phyloP scores from a whole-genome alignment of 495 filamentous ascomycete species.

The Tuber indicum region DNA sequence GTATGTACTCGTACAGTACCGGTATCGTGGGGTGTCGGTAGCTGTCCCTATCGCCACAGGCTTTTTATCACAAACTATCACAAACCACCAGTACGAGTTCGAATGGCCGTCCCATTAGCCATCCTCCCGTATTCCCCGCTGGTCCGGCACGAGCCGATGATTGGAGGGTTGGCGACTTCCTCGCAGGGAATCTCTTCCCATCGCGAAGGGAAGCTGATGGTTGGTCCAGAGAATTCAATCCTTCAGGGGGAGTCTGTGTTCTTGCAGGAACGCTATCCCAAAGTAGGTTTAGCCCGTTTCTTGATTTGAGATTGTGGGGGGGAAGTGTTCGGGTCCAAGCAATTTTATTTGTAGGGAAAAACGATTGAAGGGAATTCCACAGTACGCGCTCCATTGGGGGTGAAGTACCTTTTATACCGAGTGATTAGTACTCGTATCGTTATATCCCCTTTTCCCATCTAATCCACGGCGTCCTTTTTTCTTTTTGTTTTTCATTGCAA shows the following conservation, averaged over 20 bases:
- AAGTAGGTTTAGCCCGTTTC: neutral
- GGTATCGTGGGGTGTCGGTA: neutral
- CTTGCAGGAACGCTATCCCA: neutral
- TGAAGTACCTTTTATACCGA: neutral
- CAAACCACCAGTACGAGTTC: neutral
- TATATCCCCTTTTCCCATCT: neutral
- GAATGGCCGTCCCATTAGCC: neutral
- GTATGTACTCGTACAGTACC: neutral
- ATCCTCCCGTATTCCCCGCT: neutral
- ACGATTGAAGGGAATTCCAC: neutral
- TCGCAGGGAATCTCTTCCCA: neutral
- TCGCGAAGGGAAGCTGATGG: neutral
- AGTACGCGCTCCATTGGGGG: neutral
- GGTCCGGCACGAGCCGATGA: neutral
- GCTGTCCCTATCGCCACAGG: neutral
- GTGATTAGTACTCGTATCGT: neutral
- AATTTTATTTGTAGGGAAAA: neutral
- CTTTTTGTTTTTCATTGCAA: neutral
- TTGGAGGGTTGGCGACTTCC: neutral
- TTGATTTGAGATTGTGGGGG: neutral
- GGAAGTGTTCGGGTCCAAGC: neutral
- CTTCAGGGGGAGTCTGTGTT: neutral
- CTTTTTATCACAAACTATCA: neutral
- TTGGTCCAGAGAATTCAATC: neutral
- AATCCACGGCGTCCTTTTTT: neutral